These are phyloP conservation scores for Rubroboletus satanas DNA, from an alignment of 768 basidiomycete species.

Conservation along the genomic window DNA sequence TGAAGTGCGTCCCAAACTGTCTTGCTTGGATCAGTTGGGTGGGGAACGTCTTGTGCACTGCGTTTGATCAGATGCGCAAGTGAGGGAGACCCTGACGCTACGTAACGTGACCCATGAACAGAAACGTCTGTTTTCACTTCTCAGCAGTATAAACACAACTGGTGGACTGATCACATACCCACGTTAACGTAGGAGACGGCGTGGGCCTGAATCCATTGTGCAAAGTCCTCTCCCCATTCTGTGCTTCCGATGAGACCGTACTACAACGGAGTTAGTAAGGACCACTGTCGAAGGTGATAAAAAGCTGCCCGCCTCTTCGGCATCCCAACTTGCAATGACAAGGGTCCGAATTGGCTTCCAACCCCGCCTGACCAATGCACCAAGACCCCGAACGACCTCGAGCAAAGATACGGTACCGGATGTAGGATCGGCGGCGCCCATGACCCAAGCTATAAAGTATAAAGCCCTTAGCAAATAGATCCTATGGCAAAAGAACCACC, in stretches of 20 bases:
- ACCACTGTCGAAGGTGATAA: neutral
- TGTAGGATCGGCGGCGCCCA: conserved; percentile 53
- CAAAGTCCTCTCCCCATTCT: conserved; percentile 93
- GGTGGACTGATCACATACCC: conserved; percentile 31
- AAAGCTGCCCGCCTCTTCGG: conserved; percentile 47
- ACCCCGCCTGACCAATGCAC: conserved; percentile 43
- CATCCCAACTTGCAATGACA: conserved; percentile 76
- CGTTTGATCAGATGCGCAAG: conserved; percentile 55
- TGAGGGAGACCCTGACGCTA: conserved; percentile 54
- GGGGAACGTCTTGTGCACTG: conserved; percentile 52
- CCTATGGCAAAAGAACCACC: conserved; percentile 15
- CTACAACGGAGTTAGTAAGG: conserved; percentile 21
- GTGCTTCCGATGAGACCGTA: conserved; percentile 80
- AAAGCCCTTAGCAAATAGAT: neutral
- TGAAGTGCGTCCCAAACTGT: conserved; percentile 58
- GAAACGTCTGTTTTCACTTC: conserved; percentile 42
- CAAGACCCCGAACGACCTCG: conserved; percentile 55
- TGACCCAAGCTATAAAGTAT: conserved; percentile 30
- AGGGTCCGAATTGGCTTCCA: conserved; percentile 71
- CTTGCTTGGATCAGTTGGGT: conserved; percentile 47
- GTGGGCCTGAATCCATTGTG: conserved; percentile 70
- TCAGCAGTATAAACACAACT: neutral
- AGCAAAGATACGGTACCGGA: conserved; percentile 53
- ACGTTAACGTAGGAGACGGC: conserved; percentile 87
- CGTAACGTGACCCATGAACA: conserved; percentile 52